These are phyloP conservation scores for Juncus inflexus DNA, from an alignment of 176 grass and related monocot genomes.

Conservation along the genomic window DNA sequence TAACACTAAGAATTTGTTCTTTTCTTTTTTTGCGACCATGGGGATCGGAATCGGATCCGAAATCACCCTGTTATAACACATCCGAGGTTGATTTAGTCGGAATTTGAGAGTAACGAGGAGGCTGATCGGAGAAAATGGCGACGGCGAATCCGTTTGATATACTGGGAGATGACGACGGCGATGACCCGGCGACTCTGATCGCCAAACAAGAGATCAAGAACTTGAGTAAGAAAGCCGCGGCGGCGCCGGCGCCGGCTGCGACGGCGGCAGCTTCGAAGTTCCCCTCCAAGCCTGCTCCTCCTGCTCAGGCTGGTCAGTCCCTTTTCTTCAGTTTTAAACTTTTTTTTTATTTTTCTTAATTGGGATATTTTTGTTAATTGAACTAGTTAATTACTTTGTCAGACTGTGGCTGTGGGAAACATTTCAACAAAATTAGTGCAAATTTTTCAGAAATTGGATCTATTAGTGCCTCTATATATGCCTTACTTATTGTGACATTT, in stretches of 20 bases:
- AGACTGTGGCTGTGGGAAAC: too few species aligned
- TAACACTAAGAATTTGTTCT: not conserved
- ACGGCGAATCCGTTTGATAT: constrained; percentile 59
- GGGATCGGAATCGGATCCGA: constrained; percentile 13
- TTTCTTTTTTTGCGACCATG: constrained; percentile 28
- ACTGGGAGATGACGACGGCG: constrained; percentile 75
- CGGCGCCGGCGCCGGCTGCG: constrained; percentile 29
- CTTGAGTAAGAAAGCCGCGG: constrained; percentile 28
- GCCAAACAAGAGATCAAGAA: constrained; percentile 46
- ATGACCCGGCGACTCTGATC: constrained; percentile 59
- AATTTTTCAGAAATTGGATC: constrained; percentile 11
- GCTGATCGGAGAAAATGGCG: constrained; percentile 36
- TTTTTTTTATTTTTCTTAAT: not conserved
- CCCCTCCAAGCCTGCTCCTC: constrained; percentile 60
- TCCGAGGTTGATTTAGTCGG: not conserved
- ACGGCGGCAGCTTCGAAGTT: constrained; percentile 42
- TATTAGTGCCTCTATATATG: not conserved
- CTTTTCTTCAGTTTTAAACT: not conserved
- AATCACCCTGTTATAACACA: constrained; percentile 29
- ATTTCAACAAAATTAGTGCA: too few species aligned
- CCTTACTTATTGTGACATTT: not conserved
- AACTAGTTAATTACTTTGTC: not conserved
- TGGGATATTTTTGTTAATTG: constrained; percentile 4
- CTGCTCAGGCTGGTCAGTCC: constrained; percentile 47
- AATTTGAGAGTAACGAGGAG: not conserved